Conservation (phyloP, 257 asterid genomes). For the Solanum commersonii region DNA sequence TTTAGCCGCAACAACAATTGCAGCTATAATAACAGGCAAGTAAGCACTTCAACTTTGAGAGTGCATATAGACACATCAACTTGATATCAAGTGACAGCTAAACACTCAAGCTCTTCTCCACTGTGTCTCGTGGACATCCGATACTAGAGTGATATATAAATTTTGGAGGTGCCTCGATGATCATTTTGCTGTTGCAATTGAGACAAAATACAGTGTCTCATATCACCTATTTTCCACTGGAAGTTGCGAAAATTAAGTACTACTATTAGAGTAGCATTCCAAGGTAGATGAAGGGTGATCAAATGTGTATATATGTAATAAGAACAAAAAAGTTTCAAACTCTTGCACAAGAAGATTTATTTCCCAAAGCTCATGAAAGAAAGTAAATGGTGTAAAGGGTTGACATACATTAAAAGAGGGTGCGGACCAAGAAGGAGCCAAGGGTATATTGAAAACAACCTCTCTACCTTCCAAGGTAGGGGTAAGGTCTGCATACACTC, state of each 20-base stretch:
- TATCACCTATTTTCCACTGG: background rate
- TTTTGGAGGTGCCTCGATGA: background rate
- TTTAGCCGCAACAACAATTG: background rate
- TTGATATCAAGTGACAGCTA: background rate
- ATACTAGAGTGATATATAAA: background rate
- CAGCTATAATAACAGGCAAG: background rate
- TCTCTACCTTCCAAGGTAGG: background rate
- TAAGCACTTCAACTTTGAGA: background rate
- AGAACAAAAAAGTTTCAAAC: background rate
- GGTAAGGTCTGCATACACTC: background rate
- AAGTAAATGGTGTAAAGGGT: background rate
- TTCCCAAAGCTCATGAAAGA: background rate
- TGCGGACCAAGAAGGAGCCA: too few species aligned
- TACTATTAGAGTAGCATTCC: background rate
- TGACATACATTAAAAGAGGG: too few species aligned
- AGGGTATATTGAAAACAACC: background rate
- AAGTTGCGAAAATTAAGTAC: background rate
- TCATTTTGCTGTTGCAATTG: background rate
- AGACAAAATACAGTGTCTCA: background rate
- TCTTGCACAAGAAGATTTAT: background rate
- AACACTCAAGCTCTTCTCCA: background rate
- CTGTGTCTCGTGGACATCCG: background rate
- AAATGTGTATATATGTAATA: background rate
- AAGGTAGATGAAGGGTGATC: background rate
- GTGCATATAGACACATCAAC: background rate